Percentiles rank a stretch among this genome's conserved stretches.
phyloP scores from a whole-genome alignment of 148 eudicot genomes.

The Vaccinium macrocarpon region DNA sequence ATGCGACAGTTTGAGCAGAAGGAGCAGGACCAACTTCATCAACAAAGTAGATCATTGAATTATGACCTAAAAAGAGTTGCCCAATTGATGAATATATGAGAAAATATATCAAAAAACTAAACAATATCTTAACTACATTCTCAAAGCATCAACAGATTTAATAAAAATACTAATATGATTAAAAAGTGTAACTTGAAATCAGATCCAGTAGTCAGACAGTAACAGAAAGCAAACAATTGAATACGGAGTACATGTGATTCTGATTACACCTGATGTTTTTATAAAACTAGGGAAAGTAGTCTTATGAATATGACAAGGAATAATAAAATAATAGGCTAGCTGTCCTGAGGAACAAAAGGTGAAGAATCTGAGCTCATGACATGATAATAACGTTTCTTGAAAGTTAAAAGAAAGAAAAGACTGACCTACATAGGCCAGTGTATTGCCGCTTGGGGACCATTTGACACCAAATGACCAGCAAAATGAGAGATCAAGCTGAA shows the following conservation, averaged over 20 bases:
- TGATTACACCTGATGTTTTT: not conserved
- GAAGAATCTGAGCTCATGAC: conserved; percentile 7
- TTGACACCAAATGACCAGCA: conserved; percentile 98
- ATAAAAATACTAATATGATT: not conserved
- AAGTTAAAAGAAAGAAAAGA: conserved; percentile 28
- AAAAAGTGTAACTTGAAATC: not conserved
- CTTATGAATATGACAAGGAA: not conserved
- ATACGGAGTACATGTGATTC: not conserved
- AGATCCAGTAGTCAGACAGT: not conserved
- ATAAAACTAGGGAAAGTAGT: not conserved
- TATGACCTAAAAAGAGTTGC: conserved; percentile 64
- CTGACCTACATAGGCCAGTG: conserved; percentile 97
- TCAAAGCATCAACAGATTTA: not conserved
- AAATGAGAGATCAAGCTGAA: conserved; percentile 96
- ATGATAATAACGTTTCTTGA: not conserved
- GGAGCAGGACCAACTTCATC: conserved; percentile 98
- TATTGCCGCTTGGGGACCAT: conserved; percentile 98
- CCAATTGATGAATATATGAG: conserved; percentile 7
- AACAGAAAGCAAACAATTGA: not conserved
- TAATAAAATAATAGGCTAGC: not conserved
- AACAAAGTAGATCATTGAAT: conserved; percentile 96
- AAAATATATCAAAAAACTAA: not conserved
- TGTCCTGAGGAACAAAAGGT: conserved; percentile 2
- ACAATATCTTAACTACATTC: not conserved
- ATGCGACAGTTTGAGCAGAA: conserved; percentile 88